Conservation (phyloP, 2,329 filamentous ascomycete species). For the Tolypocladium tundrense region DNA sequence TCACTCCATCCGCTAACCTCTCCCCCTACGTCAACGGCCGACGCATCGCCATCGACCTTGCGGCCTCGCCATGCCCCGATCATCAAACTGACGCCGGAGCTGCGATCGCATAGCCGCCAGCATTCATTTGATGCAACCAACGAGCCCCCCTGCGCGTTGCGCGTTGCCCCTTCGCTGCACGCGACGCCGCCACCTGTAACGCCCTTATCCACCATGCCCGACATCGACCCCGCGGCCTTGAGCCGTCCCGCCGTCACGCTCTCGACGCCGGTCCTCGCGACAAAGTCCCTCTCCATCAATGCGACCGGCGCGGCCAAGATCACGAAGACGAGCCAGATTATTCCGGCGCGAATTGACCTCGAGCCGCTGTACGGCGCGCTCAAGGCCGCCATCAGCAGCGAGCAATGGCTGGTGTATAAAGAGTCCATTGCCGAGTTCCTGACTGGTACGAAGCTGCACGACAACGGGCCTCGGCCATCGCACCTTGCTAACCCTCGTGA, state of each 20-base stretch:
- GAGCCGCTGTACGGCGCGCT: constrained; percentile 54
- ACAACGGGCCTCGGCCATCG: neutral
- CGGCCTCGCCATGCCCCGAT: constrained; percentile 28
- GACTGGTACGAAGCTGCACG: constrained; percentile 35
- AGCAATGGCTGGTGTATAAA: constrained; percentile 57
- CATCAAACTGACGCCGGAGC: constrained; percentile 31
- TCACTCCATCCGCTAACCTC: constrained; percentile 20
- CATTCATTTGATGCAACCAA: constrained; percentile 31
- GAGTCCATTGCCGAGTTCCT: constrained; percentile 53
- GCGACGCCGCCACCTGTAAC: constrained; percentile 29
- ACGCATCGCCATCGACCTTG: constrained; percentile 27
- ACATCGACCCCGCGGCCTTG: constrained; percentile 60
- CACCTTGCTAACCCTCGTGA: constrained; percentile 15
- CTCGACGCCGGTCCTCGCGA: constrained; percentile 47
- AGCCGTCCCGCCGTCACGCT: constrained; percentile 50
- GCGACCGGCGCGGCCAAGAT: constrained; percentile 38
- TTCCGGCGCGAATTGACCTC: constrained; percentile 56
- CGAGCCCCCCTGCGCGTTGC: constrained; percentile 31
- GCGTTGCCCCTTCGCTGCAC: constrained; percentile 34
- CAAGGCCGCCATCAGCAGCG: constrained; percentile 46
- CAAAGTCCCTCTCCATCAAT: constrained; percentile 46
- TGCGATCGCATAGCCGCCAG: constrained; percentile 30
- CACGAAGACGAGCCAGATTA: constrained; percentile 50
- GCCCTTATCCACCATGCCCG: constrained; percentile 41
- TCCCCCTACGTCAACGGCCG: constrained; percentile 14